Conservation (phyloP, 345 rosid genomes). For the Salix caprea region DNA sequence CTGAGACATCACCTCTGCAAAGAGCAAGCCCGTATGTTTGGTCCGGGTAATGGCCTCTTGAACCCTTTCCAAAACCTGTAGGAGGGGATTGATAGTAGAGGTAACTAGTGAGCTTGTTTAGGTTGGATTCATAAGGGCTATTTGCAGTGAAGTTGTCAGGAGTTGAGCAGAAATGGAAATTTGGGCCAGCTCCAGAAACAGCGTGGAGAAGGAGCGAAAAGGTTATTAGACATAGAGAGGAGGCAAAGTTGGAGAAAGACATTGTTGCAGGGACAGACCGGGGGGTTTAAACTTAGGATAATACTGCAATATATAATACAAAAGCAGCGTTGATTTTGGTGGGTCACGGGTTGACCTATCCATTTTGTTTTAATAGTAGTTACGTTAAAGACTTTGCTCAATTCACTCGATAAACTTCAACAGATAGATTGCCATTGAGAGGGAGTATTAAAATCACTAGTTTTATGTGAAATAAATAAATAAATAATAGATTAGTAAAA, state of each 20-base stretch:
- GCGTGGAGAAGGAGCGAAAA: slow-evolving; percentile 30
- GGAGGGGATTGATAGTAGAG: slow-evolving; percentile 7
- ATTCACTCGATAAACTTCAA: too few relatives aligned
- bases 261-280: slow-evolving; percentile 1
- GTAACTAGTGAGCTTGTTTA: slow-evolving; percentile 22
- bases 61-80: neutral
- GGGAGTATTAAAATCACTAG: too few relatives aligned
- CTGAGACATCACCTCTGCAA: neutral
- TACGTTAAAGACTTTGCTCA: too few relatives aligned
- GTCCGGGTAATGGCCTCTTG: neutral
- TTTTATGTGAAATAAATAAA: too few relatives aligned
- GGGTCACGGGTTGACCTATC: neutral
- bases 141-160: slow-evolving; percentile 28
- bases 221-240: neutral
- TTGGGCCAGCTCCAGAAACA: slow-evolving; percentile 26
- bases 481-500: too few relatives aligned
- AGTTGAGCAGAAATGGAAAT: slow-evolving; percentile 39
- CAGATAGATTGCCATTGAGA: too few relatives aligned
- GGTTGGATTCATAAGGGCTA: slow-evolving; percentile 31
- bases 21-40: neutral
- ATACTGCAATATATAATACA: neutral
- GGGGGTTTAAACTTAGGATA: neutral
- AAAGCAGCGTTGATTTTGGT: neutral
- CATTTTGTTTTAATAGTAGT: neutral
- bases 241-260: slow-evolving; percentile 14